Percentiles rank a stretch among this genome's conserved stretches.
Conservation (phyloP, 192 early-diverging fungal species). For the Coemansia sp. region DNA sequence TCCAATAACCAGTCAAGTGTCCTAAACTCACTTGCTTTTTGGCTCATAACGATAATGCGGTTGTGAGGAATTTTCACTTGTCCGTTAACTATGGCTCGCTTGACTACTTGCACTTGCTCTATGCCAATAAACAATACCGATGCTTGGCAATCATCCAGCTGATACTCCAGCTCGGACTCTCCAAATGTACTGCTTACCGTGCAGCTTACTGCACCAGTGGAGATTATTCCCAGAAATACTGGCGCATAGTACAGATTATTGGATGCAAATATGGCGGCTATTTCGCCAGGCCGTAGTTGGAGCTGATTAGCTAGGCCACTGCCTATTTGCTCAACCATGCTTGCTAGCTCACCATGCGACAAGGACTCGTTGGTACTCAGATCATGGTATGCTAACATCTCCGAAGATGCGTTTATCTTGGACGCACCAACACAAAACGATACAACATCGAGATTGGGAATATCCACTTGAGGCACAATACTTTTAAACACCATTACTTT, state of each 20-base stretch:
- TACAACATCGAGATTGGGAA: constrained; percentile 25
- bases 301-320: constrained; percentile 28
- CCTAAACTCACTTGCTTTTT: constrained; percentile 28
- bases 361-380: constrained; percentile 14
- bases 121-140: constrained; percentile 58
- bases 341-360: constrained; percentile 16
- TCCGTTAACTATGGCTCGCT: constrained; percentile 7
- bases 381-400: constrained; percentile 27
- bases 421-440: constrained; percentile 22
- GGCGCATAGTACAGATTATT: constrained; percentile 36
- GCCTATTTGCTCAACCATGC: constrained; percentile 13
- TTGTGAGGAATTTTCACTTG: constrained; percentile 7
- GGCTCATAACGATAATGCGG: constrained; percentile 44
- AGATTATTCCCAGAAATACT: constrained; percentile 24
- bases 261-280: constrained; percentile 29
- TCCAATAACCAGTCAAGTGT: constrained; percentile 11
- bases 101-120: constrained; percentile 39
- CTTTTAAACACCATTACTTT: constrained; percentile 40
- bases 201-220: constrained; percentile 31
- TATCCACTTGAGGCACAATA: constrained; percentile 21
- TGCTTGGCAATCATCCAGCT: constrained; percentile 62
- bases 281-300: constrained; percentile 13
- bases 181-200: constrained; percentile 51
- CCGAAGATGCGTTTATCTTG: constrained; percentile 7
- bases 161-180: constrained; percentile 66